Percentiles rank a stretch among this genome's conserved stretches.
phyloP scores from a whole-genome alignment of 2,329 filamentous ascomycete species.

The Lecanoromycetidae sp. region DNA sequence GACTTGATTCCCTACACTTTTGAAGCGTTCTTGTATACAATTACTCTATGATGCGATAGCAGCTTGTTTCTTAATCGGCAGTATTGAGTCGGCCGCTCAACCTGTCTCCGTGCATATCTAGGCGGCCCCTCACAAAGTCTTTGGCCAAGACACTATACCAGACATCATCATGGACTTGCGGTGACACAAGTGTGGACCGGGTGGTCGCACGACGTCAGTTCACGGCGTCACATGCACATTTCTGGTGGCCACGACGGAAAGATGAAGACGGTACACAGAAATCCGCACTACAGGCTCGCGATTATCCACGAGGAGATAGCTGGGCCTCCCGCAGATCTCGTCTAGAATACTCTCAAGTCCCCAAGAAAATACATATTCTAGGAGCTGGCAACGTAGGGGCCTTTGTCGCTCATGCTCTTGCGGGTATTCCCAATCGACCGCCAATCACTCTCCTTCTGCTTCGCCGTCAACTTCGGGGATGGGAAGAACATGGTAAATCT shows the following conservation, averaged over 20 bases:
- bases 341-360: neutral
- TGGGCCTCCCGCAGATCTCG: no score
- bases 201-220: conserved; percentile 24
- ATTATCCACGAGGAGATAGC: no score
- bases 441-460: conserved; percentile 74
- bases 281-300: no score
- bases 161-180: conserved; percentile 30
- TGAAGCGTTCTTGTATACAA: neutral
- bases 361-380: conserved; percentile 57
- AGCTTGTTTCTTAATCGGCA: neutral
- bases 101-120: conserved; percentile 15
- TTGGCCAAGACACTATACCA: conserved; percentile 33
- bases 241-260: conserved; percentile 11
- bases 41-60: neutral
- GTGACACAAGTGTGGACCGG: conserved; percentile 30
- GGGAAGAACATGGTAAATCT: conserved; percentile 36
- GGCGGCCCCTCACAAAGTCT: conserved; percentile 31
- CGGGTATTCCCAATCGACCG: conserved; percentile 48
- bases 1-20: neutral
- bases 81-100: conserved; percentile 9
- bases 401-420: conserved; percentile 63
- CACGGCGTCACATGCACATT: conserved; percentile 19
- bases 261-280: no score
- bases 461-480: conserved; percentile 34
- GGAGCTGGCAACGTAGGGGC: conserved; percentile 72